Conservation (phyloP, 768 basidiomycete species). For the Boletus pseudo-olivaceus region DNA sequence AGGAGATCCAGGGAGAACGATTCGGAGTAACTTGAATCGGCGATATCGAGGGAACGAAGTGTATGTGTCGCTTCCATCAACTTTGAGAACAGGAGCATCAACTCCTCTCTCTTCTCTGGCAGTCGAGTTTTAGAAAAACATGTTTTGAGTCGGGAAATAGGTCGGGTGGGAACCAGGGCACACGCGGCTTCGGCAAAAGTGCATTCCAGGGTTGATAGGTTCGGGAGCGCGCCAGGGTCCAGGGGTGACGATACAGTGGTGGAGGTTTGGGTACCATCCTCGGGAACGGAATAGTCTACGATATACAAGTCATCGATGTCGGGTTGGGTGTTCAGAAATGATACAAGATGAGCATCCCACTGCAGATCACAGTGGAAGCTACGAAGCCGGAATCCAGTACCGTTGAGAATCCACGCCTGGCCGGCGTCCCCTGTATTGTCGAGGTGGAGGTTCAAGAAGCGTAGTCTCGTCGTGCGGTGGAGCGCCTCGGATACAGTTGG, state of each 20-base stretch:
- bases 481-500: conserved; percentile 46
- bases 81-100: conserved; percentile 45
- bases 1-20: conserved; percentile 54
- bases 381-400: conserved; percentile 51
- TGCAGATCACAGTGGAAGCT: conserved; percentile 63
- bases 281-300: conserved; percentile 31
- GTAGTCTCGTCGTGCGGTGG: conserved; percentile 43
- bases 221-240: conserved; percentile 40
- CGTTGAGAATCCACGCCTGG: conserved; percentile 37
- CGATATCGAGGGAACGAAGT: conserved; percentile 56
- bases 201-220: conserved; percentile 56
- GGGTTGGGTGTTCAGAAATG: conserved; percentile 27
- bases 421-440: conserved; percentile 24
- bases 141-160: conserved; percentile 61
- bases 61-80: conserved; percentile 42
- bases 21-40: conserved; percentile 56
- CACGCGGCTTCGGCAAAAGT: conserved; percentile 64
- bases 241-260: conserved; percentile 16
- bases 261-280: conserved; percentile 8
- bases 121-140: conserved; percentile 57
- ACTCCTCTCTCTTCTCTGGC: conserved; percentile 50
- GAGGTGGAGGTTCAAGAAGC: conserved; percentile 49
- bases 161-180: conserved; percentile 53
- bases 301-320: conserved; percentile 31
- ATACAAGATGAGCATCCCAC: conserved; percentile 56